phyloP scores from a whole-genome alignment of 129 eudicot genomes.

The Tanacetum coccineum region DNA sequence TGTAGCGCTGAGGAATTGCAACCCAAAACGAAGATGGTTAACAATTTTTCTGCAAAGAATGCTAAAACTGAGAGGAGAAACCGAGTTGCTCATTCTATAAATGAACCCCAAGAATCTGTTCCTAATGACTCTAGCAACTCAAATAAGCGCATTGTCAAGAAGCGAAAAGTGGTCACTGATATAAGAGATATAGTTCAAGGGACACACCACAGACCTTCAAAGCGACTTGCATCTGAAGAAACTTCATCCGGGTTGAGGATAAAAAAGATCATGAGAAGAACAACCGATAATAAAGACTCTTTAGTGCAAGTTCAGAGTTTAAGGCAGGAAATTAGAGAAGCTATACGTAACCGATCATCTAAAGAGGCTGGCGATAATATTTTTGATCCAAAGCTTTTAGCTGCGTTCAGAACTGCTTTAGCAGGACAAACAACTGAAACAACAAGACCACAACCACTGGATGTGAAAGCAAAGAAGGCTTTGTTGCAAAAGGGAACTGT shows the following conservation, averaged over 20 bases:
- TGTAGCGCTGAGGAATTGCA: conserved; percentile 44
- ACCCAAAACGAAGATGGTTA: conserved; percentile 32
- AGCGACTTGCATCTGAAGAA: conserved; percentile 35
- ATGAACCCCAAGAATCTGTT: conserved; percentile 28
- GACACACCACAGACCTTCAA: conserved; percentile 34
- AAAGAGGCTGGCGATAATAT: conserved; percentile 51
- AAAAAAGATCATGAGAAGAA: conserved; percentile 84
- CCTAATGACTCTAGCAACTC: conserved; percentile 12
- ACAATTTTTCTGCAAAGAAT: conserved; percentile 35
- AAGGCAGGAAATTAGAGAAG: conserved; percentile 82
- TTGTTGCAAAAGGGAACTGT: conserved; percentile 73
- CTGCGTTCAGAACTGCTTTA: conserved; percentile 89
- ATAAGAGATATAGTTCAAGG: conserved; percentile 72
- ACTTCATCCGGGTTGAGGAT: conserved; percentile 66
- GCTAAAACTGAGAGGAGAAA: conserved; percentile 43
- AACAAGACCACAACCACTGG: conserved; percentile 45
- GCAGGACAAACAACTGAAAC: conserved; percentile 53
- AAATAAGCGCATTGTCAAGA: conserved; percentile 22
- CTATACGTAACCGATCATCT: conserved; percentile 76
- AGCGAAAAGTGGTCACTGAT: conserved; percentile 32
- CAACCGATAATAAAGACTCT: conserved; percentile 60
- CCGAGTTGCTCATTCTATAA: conserved; percentile 20
- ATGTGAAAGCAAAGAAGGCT: conserved; percentile 67
- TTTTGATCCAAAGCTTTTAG: conserved; percentile 79
- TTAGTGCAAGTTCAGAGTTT: conserved; percentile 61